Evolutionary conservation across 129 eudicot genomes (phyloP), one percentile per base, ranked within the genome.

Genomic region (Ambrosia trifida): DNA sequence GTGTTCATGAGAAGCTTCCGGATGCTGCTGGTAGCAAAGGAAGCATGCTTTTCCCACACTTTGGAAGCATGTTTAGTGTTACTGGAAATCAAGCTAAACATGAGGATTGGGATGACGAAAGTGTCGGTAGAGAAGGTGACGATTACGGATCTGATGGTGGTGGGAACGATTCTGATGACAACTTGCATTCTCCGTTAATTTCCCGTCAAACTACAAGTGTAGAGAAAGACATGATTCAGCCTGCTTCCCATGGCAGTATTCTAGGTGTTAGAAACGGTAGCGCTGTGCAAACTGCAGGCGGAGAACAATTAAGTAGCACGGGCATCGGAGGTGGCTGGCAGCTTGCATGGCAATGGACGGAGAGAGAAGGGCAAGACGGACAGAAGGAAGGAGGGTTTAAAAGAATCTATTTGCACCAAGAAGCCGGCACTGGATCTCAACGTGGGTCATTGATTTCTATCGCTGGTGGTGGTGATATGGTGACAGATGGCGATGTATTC

Each of bases 301-400:
- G 85, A 11, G 89, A 86, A 13, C 74, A 71, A 14, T 64, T 78
- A 38, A 56, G 77, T 63, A 78, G 89, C 80, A 76, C 84, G 43
- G 91, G 88, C 11, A 93, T 93, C 32, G 98, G 98, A 56, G 98
- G 98, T 53, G 98, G 98, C 50, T 93, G 98, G 97, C 96, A 93
- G 83, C 88, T 93, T 10, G 98, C 96, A 17, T 89, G 88, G 90
- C 89, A 89, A 68, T 89, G 88, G 89, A 75, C 84, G 0, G 89
- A 89, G 56, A 72, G 79, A 76, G 86, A 89, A 73, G 88, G 89
- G 41, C 72, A 73, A 74, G 96, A 89, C 75, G 96, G 93, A 16
- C 86, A 73, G 30, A 87, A 75, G 65, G 86, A 84, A 61, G 92
- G 95, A 24, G 96, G 92, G 32, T 88, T 89, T 54, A 78, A 83